Percentiles rank a stretch among this genome's conserved stretches.
Conservation (phyloP, 805 yeast species). For the Candida pseudofarinosa region DNA sequence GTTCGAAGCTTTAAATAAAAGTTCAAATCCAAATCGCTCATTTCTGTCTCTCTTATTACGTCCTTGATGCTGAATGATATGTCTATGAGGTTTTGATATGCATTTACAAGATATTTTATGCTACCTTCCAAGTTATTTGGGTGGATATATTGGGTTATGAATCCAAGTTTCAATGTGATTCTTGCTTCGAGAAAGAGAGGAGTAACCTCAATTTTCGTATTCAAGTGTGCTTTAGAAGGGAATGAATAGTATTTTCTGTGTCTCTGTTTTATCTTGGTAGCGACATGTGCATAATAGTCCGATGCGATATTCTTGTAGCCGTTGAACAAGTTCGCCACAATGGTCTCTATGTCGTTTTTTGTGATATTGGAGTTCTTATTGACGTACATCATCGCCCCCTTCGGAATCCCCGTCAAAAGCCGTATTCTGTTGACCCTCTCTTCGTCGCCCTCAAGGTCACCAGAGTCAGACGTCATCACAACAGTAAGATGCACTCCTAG, state of each 20-base stretch:
- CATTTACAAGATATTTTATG: slow-evolving; percentile 26
- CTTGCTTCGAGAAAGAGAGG: slow-evolving; percentile 38
- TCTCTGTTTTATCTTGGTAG: slow-evolving; percentile 29
- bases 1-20: slow-evolving; percentile 35
- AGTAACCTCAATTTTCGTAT: slow-evolving; percentile 26
- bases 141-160: slow-evolving; percentile 27
- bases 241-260: slow-evolving; percentile 33
- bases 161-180: slow-evolving; percentile 32
- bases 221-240: slow-evolving; percentile 22
- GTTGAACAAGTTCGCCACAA: slow-evolving; percentile 27
- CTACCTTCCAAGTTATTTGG: slow-evolving; percentile 32
- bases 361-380: slow-evolving; percentile 10
- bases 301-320: slow-evolving; percentile 23
- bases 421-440: slow-evolving; percentile 23
- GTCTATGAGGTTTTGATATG: slow-evolving; percentile 29
- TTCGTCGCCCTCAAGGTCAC: slow-evolving; percentile 10
- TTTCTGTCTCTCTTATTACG: slow-evolving; percentile 1
- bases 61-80: slow-evolving; percentile 15
- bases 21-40: slow-evolving; percentile 17
- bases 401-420: slow-evolving; percentile 25
- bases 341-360: slow-evolving; percentile 25
- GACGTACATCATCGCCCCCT: slow-evolving; percentile 23
- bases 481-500: slow-evolving; percentile 18
- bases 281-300: slow-evolving; percentile 33
- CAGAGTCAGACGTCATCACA: slow-evolving; percentile 16